Percentiles rank a stretch among this genome's conserved stretches.
Conservation (phyloP, 108 stramenopile genomes). For the Skeletonema tropicum region DNA sequence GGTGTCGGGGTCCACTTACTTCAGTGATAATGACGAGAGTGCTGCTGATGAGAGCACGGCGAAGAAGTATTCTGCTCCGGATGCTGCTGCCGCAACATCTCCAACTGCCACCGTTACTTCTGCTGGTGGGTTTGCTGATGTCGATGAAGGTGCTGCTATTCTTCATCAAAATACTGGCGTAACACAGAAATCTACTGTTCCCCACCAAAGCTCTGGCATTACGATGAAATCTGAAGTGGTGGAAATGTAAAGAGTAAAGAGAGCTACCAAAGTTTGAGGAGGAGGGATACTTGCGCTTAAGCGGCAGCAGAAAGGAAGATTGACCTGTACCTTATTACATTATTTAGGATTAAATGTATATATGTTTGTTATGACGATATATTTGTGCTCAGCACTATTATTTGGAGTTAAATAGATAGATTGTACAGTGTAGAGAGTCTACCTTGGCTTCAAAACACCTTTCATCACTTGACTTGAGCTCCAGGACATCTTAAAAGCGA, state of each 20-base stretch:
- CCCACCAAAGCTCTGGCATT: neutral
- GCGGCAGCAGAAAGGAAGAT: neutral
- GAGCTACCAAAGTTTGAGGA: neutral
- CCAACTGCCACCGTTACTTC: neutral
- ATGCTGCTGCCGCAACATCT: neutral
- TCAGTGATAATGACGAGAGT: neutral
- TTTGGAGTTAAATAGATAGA: too few species aligned
- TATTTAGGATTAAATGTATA: too few species aligned
- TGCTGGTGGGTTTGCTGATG: neutral
- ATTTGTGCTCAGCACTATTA: too few species aligned
- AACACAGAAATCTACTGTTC: neutral
- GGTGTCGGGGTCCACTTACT: neutral
- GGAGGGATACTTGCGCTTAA: neutral
- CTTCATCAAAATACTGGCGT: too few species aligned
- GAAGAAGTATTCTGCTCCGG: neutral
- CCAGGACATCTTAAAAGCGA: too few species aligned
- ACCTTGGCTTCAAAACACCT: too few species aligned
- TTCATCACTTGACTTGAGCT: too few species aligned
- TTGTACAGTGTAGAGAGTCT: too few species aligned
- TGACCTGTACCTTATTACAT: neutral
- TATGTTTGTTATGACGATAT: too few species aligned
- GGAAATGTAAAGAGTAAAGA: neutral
- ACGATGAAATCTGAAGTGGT: neutral
- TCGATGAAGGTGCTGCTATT: neutral
- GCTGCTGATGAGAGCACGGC: neutral